These are phyloP conservation scores for Volvox africanus DNA, from an alignment of 139 green algal genomes.

Conservation along the genomic window DNA sequence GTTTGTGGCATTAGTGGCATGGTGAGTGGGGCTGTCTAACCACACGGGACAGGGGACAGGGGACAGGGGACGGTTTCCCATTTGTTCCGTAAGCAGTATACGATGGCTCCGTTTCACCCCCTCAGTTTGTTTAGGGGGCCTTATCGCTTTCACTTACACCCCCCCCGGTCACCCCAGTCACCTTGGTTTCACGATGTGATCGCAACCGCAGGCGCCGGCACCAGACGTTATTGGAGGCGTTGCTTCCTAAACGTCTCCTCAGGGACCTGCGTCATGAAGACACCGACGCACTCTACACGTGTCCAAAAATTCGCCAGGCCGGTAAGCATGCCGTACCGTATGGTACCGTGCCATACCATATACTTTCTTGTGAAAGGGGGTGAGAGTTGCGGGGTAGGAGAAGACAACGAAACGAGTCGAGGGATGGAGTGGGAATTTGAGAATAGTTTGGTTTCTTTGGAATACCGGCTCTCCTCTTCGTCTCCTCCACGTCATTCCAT, in stretches of 20 bases:
- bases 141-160: background rate
- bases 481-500: background rate
- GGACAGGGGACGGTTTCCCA: background rate
- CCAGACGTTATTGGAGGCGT: constrained; percentile 14
- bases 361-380: background rate
- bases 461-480: background rate
- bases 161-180: background rate
- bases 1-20: background rate
- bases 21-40: background rate
- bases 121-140: background rate
- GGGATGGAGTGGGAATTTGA: background rate
- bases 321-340: background rate
- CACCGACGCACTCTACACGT: background rate
- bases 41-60: too few relatives aligned
- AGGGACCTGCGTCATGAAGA: background rate
- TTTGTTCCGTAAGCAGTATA: background rate
- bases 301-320: background rate
- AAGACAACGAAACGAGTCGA: background rate
- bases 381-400: background rate
- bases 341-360: too few relatives aligned
- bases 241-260: background rate
- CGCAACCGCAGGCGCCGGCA: background rate
- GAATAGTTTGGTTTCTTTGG: background rate
- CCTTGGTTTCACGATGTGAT: background rate
- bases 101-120: background rate